These are phyloP conservation scores for Echria macrotheca DNA, from an alignment of 495 filamentous ascomycete genomes.

Conservation along the genomic window DNA sequence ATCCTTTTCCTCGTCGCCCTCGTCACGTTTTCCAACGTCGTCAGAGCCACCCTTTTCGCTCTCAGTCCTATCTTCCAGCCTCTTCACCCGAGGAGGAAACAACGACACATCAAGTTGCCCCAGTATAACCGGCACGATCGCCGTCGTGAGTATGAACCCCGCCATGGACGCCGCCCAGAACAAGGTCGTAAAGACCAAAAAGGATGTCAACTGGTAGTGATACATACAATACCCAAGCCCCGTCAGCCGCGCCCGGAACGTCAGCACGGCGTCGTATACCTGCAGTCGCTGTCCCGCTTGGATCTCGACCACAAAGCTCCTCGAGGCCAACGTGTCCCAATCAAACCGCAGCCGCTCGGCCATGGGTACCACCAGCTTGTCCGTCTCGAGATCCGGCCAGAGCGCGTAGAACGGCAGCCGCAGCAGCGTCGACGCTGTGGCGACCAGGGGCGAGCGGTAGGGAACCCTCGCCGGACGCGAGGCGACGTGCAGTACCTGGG, in stretches of 20 bases:
- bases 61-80: too few relatives aligned
- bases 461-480: slow-evolving; percentile 38
- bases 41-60: neutral
- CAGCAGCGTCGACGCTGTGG: slow-evolving; percentile 34
- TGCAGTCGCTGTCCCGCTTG: slow-evolving; percentile 62
- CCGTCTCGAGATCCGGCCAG: slow-evolving; percentile 38
- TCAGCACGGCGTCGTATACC: slow-evolving; percentile 64
- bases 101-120: too few relatives aligned
- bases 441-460: slow-evolving; percentile 35
- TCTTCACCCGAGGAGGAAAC: too few relatives aligned
- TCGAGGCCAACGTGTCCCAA: slow-evolving; percentile 52
- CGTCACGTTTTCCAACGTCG: too few relatives aligned
- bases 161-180: slow-evolving; percentile 77
- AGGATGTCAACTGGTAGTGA: slow-evolving; percentile 62
- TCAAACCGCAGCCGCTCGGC: slow-evolving; percentile 64
- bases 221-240: slow-evolving; percentile 87
- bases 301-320: slow-evolving; percentile 57
- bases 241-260: slow-evolving; percentile 63
- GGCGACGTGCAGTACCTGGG: slow-evolving; percentile 30
- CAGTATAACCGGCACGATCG: too few relatives aligned
- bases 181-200: slow-evolving; percentile 55
- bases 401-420: slow-evolving; percentile 41
- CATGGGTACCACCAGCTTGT: slow-evolving; percentile 61
- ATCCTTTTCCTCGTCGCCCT: too few relatives aligned
- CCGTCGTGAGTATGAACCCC: too few relatives aligned